Percentiles rank a stretch among this genome's conserved stretches.
Evolutionary conservation across 345 rosid species (phyloP).

Genomic region (Microcos paniculata): DNA sequence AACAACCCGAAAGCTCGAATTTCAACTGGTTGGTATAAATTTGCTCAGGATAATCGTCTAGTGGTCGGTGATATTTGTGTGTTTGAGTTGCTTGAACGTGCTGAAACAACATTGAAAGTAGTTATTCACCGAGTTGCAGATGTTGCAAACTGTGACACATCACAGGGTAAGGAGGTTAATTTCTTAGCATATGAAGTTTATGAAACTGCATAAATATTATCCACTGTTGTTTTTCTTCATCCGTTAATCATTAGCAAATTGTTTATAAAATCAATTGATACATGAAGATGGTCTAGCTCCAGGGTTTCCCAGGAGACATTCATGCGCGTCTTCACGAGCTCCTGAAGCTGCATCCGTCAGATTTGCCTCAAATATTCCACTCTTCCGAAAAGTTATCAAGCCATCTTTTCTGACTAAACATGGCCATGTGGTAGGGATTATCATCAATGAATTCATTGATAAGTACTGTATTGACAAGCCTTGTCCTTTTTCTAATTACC

Average conservation of each 20-base stretch:
- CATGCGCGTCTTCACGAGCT: no score
- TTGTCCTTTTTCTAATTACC: no score
- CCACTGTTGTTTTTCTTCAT: no score
- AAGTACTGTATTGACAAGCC: background rate
- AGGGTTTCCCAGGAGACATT: no score
- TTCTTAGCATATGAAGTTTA: background rate
- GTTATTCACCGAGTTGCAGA: slow-evolving; percentile 7
- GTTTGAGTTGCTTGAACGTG: slow-evolving; percentile 15
- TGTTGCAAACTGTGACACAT: background rate
- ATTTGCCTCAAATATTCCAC: no score
- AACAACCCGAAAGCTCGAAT: no score
- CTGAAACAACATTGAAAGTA: background rate
- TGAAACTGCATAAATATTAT: no score
- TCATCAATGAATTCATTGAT: background rate
- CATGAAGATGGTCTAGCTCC: background rate
- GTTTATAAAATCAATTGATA: background rate
- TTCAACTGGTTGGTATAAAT: slow-evolving; percentile 11
- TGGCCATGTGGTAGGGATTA: background rate
- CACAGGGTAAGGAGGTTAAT: background rate
- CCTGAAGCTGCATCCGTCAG: no score
- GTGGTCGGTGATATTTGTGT: slow-evolving; percentile 22
- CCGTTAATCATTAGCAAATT: background rate
- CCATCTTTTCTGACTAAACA: no score
- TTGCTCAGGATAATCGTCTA: slow-evolving; percentile 10
- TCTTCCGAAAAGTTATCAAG: no score